Base-by-base conservation (phyloP, 2,329 filamentous ascomycete genomes). In the Lasiodiplodia theobromae region DNA sequence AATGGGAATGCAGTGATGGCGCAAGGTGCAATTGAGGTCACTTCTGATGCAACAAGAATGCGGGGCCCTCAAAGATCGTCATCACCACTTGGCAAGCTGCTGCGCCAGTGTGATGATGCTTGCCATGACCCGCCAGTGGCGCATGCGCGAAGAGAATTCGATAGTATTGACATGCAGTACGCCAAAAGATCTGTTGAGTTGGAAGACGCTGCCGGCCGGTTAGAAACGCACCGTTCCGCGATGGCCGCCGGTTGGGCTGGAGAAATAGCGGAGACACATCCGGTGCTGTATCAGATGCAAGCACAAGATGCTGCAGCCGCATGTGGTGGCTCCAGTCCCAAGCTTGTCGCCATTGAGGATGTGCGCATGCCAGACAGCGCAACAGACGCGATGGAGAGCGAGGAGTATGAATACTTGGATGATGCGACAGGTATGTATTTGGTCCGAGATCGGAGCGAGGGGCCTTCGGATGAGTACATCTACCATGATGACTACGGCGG, bases 41-140 rank as follows among this genome's bases (percentile, higher is more conserved):
- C 47, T 52, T 52, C 60, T 64, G 60, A 64, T 49, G 47, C 60
- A 31, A 52, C 47, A 37, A 52, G 37, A 25, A 31, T 11, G 28
- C 47, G 31, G 52, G 47, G 28, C 47, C 60, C 28, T n/a, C 65
- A 25, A 23, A 63, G 58, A 65, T 64, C 60, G 5, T 76, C 75
- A 6, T 76, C 74, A 23, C 74, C 74, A 38, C 69, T 77, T 12
- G 72, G 69, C 25, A 72, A 62, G 57, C 69, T 76, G 16, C 67
- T 78, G 65, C 73, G 73, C 67, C 68, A 75, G 40, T 77, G 75
- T 67, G 72, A 76, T 34, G 37, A 65, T 51, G 67, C 67, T 34
- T 68, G 67, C 23, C 28, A 68, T 38, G 66, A 63, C 18, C 31
- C 47, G 60, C n/a, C 11, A n/a, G 21, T 34, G 28, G 60, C 44